phyloP scores from a whole-genome alignment of 2,329 filamentous ascomycete genomes.

The Cordyceps pruinosa region DNA sequence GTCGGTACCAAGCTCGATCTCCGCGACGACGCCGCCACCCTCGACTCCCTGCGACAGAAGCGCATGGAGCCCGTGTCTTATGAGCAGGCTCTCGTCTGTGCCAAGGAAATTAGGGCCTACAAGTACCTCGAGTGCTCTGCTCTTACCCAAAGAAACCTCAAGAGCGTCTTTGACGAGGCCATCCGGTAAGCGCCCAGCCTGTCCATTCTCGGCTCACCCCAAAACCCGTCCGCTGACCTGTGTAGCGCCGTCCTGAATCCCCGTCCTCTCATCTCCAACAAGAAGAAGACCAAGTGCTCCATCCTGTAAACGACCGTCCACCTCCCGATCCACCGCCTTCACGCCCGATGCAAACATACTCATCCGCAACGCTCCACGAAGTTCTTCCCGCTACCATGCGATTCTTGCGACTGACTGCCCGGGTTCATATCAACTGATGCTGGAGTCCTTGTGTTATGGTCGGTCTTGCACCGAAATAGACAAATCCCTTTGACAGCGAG shows the following conservation, averaged over 20 bases:
- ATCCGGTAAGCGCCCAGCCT: conserved; percentile 64
- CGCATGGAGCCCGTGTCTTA: conserved; percentile 97
- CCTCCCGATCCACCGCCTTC: not conserved
- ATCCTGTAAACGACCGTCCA: conserved; percentile 48
- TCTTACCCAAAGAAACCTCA: conserved; percentile 90
- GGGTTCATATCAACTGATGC: conserved; percentile 11
- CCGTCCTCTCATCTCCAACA: conserved; percentile 48
- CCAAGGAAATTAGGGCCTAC: conserved; percentile 90
- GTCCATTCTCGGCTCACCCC: conserved; percentile 7
- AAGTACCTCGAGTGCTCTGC: conserved; percentile 99
- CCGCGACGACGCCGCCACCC: conserved; percentile 77
- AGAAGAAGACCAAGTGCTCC: conserved; percentile 61
- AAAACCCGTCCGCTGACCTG: conserved; percentile 19
- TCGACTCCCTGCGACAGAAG: conserved; percentile 78
- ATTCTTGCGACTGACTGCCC: conserved; percentile 1
- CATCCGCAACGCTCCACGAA: conserved; percentile 2
- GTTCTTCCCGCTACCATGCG: not conserved
- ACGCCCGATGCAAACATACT: not conserved
- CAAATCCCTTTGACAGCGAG: conserved; percentile 11
- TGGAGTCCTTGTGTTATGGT: conserved; percentile 16
- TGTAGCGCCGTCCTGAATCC: conserved; percentile 65
- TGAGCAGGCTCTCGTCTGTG: conserved; percentile 80
- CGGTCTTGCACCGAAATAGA: conserved; percentile 11
- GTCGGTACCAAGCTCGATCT: conserved; percentile 96
- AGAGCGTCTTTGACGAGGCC: conserved; percentile 97